phyloP scores from a whole-genome alignment of 257 asterid genomes.

The Rehmannia glutinosa region DNA sequence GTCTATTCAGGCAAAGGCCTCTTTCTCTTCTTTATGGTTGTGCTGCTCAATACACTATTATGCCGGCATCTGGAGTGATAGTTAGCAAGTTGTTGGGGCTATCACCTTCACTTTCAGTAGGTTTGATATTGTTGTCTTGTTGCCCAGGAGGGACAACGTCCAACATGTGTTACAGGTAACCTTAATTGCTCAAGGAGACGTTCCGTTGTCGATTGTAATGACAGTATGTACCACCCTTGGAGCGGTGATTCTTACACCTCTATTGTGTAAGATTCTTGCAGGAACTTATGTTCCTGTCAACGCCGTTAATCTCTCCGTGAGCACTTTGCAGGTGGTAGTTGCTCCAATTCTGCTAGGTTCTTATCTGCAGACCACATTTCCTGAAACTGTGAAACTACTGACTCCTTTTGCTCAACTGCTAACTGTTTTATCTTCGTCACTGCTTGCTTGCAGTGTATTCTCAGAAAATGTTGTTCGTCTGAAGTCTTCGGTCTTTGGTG shows the following conservation, averaged over 20 bases:
- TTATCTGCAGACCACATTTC: conserved; percentile 61
- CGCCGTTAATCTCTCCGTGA: conserved; percentile 68
- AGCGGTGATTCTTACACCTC: conserved; percentile 86
- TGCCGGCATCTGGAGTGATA: conserved; percentile 70
- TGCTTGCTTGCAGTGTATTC: conserved; percentile 86
- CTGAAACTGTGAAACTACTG: conserved; percentile 47
- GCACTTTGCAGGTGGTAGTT: conserved; percentile 99
- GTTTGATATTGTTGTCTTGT: conserved; percentile 76
- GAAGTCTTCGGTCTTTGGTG: conserved; percentile 49
- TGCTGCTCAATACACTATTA: conserved; percentile 76
- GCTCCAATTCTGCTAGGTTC: conserved; percentile 87
- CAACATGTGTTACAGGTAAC: conserved; percentile 90
- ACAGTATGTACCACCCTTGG: conserved; percentile 82
- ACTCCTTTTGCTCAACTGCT: conserved; percentile 71
- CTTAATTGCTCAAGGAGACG: conserved; percentile 88
- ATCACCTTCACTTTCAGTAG: conserved; percentile 76
- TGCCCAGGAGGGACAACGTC: conserved; percentile 98
- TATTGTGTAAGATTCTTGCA: conserved; percentile 69
- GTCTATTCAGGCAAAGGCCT: conserved; percentile 53
- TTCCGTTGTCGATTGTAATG: conserved; percentile 83
- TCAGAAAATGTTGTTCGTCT: conserved; percentile 71
- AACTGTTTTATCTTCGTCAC: conserved; percentile 70
- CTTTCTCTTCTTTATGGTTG: conserved; percentile 75
- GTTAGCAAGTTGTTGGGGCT: conserved; percentile 75
- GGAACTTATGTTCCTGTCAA: conserved; percentile 83